Evolutionary conservation across 1,284 basidiomycete genomes (phyloP).

Genomic region (Flammula alnicola): DNA sequence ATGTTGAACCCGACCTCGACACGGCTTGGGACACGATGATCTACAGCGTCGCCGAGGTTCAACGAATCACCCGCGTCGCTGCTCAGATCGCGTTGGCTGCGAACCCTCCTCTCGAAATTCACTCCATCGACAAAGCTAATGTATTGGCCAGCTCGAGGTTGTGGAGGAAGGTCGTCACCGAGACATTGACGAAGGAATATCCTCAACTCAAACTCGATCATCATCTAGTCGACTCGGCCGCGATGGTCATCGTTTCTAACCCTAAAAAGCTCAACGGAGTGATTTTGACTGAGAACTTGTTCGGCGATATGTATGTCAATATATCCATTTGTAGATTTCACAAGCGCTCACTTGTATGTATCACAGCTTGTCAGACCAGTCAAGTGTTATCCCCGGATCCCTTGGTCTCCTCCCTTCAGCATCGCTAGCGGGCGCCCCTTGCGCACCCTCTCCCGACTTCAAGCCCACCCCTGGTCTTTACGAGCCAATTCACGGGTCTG

Average conservation of each 20-base stretch:
- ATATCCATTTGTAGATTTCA: neutral
- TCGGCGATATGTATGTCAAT: conserved; percentile 88
- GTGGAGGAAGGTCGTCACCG: conserved; percentile 92
- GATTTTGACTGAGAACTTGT: conserved; percentile 93
- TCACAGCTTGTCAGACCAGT: conserved; percentile 89
- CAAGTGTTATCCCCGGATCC: conserved; percentile 97
- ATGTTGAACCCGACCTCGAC: conserved; percentile 61
- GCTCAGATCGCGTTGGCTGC: conserved; percentile 88
- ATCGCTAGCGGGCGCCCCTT: conserved; percentile 91
- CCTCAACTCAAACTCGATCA: conserved; percentile 88
- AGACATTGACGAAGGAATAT: conserved; percentile 84
- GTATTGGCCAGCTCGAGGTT: conserved; percentile 94
- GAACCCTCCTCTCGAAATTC: conserved; percentile 87
- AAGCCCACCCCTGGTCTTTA: conserved; percentile 86
- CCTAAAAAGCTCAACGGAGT: conserved; percentile 97
- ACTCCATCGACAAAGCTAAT: conserved; percentile 99
- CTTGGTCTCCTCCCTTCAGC: conserved; percentile 96
- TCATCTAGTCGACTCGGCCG: conserved; percentile 93
- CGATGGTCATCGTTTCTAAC: conserved; percentile 94
- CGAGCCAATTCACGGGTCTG: conserved; percentile 96
- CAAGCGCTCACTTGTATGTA: conserved; percentile 10
- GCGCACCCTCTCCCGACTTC: conserved; percentile 70
- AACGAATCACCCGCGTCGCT: conserved; percentile 95
- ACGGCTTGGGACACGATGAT: conserved; percentile 91
- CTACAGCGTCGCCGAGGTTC: conserved; percentile 91